Evolutionary conservation across 306 rosid genomes (phyloP), one percentile per base, ranked within the genome.

Genomic region (Trifolium fragiferum): DNA sequence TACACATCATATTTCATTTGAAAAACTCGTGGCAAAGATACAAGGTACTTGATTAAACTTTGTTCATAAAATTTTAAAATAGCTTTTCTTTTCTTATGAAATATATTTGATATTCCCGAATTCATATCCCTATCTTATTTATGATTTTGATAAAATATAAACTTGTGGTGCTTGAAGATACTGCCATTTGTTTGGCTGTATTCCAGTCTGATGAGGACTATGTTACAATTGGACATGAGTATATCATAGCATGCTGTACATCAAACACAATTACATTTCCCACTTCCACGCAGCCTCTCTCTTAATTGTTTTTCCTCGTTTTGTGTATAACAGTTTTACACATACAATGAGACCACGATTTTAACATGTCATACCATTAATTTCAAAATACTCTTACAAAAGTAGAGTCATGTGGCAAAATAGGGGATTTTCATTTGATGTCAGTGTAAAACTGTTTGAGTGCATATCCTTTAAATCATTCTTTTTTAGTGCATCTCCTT

Each of bases 181-280:
- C 76, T 19, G 0, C 40, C 54, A 65, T 81, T 57, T 89, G 92
- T 80, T 82, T 87, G 76, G 69, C 90, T 12, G 38, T 87, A 51
- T 10, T 4, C 6, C 63, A 33, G 12, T 13, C 66, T 2, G 84
- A 78, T 38, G 78, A 65, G 0, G 70, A 84, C 20, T 76, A 69
- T 77, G 82, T 55, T 73, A 67, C 83, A 66, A 84, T 89, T 76
- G 95, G 95, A 82, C 92, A 92, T 87, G 72, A 89, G 95, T 83
- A 63, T 69, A 66, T 55, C 40, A 41, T 66, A 60, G 60, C 65
- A 66, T 62, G 12, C 32, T 37, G 10, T 67, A 19, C 14, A 50
- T 13, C 68, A 72, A 79, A 62, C 72, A 59, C 12, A 67, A 40
- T 64, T 47, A 5, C 57, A 46, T 70, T 63, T 64, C 37, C 40